phyloP scores from a whole-genome alignment of 2,329 filamentous ascomycete species.

The Alternaria alternata region DNA sequence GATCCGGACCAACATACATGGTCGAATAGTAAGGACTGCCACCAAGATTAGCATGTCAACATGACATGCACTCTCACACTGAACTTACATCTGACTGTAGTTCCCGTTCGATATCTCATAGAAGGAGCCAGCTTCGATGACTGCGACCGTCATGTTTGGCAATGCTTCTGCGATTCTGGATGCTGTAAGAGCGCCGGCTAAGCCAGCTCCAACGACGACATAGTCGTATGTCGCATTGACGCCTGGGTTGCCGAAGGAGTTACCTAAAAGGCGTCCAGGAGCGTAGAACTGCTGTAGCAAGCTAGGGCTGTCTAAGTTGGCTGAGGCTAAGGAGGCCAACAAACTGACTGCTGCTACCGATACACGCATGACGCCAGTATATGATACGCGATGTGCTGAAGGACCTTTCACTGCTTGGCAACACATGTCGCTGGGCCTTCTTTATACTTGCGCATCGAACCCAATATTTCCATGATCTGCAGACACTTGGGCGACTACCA shows the following conservation, averaged over 20 bases:
- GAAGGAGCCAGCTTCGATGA: slow-evolving; percentile 39
- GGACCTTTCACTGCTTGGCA: too few relatives aligned
- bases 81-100: slow-evolving; percentile 26
- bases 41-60: neutral
- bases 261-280: slow-evolving; percentile 14
- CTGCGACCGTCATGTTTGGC: slow-evolving; percentile 22
- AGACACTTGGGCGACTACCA: neutral
- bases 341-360: neutral
- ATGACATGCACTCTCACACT: neutral
- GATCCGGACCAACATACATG: slow-evolving; percentile 17
- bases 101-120: slow-evolving; percentile 39
- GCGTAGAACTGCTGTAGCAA: slow-evolving; percentile 18
- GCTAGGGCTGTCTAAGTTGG: slow-evolving; percentile 7
- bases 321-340: slow-evolving; percentile 2
- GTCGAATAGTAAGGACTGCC: slow-evolving; percentile 22
- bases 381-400: neutral
- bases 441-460: neutral
- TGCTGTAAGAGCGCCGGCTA: slow-evolving; percentile 31
- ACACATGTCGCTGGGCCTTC: neutral
- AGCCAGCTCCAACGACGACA: slow-evolving; percentile 37
- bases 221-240: slow-evolving; percentile 36
- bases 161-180: slow-evolving; percentile 26
- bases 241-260: slow-evolving; percentile 30
- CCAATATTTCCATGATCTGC: neutral
- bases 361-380: neutral